phyloP scores from a whole-genome alignment of 2,329 filamentous ascomycete genomes.

The Diaporthe vexans region DNA sequence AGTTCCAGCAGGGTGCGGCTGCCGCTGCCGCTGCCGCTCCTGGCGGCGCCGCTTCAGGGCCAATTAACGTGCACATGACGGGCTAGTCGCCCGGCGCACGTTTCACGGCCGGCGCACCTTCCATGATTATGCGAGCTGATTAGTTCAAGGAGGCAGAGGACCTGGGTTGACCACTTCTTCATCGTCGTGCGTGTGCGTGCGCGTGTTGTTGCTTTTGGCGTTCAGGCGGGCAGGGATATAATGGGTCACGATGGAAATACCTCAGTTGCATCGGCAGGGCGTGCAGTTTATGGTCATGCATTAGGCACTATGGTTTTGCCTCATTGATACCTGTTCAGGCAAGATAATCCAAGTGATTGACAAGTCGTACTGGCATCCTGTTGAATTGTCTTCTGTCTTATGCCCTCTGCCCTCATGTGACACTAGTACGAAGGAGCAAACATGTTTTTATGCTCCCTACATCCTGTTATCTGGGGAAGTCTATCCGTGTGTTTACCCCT shows the following conservation, averaged over 20 bases:
- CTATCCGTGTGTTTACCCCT: background rate
- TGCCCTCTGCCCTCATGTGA: background rate
- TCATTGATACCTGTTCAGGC: constrained; percentile 33
- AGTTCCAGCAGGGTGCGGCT: constrained; percentile 51
- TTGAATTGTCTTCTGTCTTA: background rate
- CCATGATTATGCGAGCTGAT: background rate
- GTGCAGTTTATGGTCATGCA: constrained; percentile 35
- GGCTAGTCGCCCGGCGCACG: constrained; percentile 17
- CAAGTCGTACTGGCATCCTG: too few species aligned
- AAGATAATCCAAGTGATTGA: constrained; percentile 33
- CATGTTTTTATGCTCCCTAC: background rate
- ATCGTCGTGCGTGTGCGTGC: background rate
- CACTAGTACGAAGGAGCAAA: too few species aligned
- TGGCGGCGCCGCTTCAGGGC: background rate
- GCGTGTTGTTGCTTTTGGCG: constrained; percentile 15
- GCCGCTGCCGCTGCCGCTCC: background rate
- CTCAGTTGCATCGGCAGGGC: constrained; percentile 34
- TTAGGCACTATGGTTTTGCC: constrained; percentile 29
- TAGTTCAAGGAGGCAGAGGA: background rate
- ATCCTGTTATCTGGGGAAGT: background rate
- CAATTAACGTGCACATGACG: constrained; percentile 16
- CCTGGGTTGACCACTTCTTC: background rate
- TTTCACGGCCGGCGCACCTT: background rate
- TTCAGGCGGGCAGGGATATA: constrained; percentile 31
- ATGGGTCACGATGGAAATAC: constrained; percentile 34